phyloP scores from a whole-genome alignment of 1,139 yeast species.

The Saccharomyces pastorianus region DNA sequence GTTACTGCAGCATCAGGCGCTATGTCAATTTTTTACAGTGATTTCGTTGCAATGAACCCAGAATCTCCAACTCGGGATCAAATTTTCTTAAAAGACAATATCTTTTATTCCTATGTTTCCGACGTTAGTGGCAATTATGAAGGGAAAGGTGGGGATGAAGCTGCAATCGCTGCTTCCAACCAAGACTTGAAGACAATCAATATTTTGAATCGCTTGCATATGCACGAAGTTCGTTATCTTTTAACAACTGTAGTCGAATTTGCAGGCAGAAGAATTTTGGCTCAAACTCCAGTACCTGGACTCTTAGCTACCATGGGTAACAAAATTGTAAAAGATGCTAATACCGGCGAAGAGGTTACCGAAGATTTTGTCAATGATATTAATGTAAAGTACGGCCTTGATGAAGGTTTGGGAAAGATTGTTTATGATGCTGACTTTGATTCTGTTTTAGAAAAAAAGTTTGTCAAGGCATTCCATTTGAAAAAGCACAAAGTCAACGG shows the following conservation, averaged over 20 bases:
- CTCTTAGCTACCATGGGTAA: constrained; percentile 46
- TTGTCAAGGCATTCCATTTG: constrained; percentile 72
- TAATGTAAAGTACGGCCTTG: constrained; percentile 56
- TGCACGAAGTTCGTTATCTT: constrained; percentile 57
- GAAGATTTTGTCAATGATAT: constrained; percentile 29
- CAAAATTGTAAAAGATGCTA: constrained; percentile 28
- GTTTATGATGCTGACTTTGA: constrained; percentile 46
- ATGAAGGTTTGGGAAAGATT: constrained; percentile 44
- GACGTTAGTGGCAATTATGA: constrained; percentile 67
- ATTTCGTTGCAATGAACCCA: constrained; percentile 73
- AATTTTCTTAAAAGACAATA: constrained; percentile 71
- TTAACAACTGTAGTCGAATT: constrained; percentile 82
- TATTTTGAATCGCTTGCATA: constrained; percentile 58
- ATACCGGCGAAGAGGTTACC: constrained; percentile 29
- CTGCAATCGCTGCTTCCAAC: constrained; percentile 71
- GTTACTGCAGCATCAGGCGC: constrained; percentile 75
- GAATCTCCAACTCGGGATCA: constrained; percentile 51
- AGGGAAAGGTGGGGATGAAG: constrained; percentile 70
- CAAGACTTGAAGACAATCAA: constrained; percentile 75
- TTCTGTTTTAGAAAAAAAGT: constrained; percentile 45
- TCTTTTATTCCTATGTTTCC: constrained; percentile 74
- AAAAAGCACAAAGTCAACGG: constrained; percentile 56
- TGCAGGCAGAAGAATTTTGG: constrained; percentile 78
- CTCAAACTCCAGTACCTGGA: constrained; percentile 98
- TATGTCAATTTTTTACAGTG: constrained; percentile 63